phyloP scores from a whole-genome alignment of 768 basidiomycete genomes.

The Boletus patriciae region DNA sequence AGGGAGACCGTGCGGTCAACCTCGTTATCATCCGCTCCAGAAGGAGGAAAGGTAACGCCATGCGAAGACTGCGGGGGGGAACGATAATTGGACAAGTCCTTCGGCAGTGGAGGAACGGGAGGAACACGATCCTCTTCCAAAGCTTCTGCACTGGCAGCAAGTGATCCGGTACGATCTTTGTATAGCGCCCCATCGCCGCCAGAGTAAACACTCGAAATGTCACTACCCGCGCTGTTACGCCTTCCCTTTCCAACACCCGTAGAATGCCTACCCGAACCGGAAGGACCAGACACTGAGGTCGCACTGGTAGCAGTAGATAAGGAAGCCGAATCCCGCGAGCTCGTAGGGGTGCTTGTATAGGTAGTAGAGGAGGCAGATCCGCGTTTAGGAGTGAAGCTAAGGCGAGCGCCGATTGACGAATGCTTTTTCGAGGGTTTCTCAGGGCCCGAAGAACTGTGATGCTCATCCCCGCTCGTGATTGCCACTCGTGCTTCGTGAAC shows the following conservation, averaged over 20 bases:
- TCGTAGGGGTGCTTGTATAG: slow-evolving; percentile 76
- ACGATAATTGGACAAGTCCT: slow-evolving; percentile 78
- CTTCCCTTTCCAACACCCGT: slow-evolving; percentile 55
- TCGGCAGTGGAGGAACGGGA: slow-evolving; percentile 90
- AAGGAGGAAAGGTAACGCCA: slow-evolving; percentile 50
- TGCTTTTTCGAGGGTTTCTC: slow-evolving; percentile 74
- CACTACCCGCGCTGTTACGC: slow-evolving; percentile 86
- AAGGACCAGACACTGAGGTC: slow-evolving; percentile 65
- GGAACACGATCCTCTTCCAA: slow-evolving; percentile 72
- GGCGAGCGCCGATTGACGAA: slow-evolving; percentile 53
- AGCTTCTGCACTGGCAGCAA: slow-evolving; percentile 58
- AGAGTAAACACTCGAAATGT: slow-evolving; percentile 74
- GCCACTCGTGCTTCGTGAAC: slow-evolving; percentile 43
- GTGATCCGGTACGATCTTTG: slow-evolving; percentile 67
- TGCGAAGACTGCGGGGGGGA: slow-evolving; percentile 66
- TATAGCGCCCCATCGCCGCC: slow-evolving; percentile 55
- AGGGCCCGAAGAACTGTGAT: slow-evolving; percentile 41
- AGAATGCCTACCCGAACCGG: slow-evolving; percentile 70
- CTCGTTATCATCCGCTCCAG: slow-evolving; percentile 46
- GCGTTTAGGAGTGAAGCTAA: slow-evolving; percentile 82
- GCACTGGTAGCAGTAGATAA: slow-evolving; percentile 75
- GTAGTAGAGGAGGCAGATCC: slow-evolving; percentile 88
- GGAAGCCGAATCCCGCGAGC: slow-evolving; percentile 85
- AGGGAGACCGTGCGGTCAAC: slow-evolving; percentile 49
- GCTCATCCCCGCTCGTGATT: slow-evolving; percentile 59